A percentile compares a stretch with the other conserved stretches of the same genome.
These are phyloP conservation scores for Prunus dulcis DNA, from an alignment of 306 rosid species.

Conservation along the genomic window DNA sequence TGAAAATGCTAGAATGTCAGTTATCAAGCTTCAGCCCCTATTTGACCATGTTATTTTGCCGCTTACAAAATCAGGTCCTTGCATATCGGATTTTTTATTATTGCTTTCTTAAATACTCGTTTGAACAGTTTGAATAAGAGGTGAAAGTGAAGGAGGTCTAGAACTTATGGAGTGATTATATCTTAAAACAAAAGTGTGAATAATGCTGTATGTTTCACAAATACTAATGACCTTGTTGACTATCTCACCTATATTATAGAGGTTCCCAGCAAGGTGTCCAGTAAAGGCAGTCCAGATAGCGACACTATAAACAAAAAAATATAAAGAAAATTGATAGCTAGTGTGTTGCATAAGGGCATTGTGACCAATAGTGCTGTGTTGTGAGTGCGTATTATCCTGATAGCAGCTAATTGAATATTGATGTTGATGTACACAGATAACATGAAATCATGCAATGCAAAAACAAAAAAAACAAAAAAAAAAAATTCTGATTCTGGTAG, in stretches of 20 bases:
- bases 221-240: no score
- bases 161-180: not conserved
- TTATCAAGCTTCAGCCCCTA: not conserved
- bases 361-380: not conserved
- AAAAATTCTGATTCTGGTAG: not conserved
- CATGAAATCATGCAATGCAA: not conserved
- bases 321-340: not conserved
- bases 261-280: not conserved
- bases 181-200: not conserved
- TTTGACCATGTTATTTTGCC: not conserved
- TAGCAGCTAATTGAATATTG: not conserved
- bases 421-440: not conserved
- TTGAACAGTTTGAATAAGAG: not conserved
- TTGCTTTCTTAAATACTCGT: not conserved
- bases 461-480: not conserved
- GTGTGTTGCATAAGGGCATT: not conserved
- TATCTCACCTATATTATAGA: no score
- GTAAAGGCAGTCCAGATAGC: no score
- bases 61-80: not conserved
- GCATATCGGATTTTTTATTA: no score
- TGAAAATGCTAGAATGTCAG: not conserved
- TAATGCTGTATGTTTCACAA: not conserved
- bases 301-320: no score
- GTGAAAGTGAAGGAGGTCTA: not conserved
- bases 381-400: not conserved